Conservation (phyloP, 2,329 filamentous ascomycete species). For the Nigrospora oryzae region DNA sequence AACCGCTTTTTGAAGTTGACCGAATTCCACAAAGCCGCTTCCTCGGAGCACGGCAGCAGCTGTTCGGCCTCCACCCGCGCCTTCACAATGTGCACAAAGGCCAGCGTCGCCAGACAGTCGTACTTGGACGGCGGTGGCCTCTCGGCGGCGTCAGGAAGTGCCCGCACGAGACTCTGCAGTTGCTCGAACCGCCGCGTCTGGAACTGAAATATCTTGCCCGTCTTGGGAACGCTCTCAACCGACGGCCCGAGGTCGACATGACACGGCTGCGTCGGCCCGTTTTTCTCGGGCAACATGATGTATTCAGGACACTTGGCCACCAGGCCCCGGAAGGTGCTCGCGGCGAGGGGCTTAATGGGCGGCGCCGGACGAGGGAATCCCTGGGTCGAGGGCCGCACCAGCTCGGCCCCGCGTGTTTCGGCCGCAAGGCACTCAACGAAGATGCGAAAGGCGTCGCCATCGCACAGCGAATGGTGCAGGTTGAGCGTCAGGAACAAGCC, state of each 20-base stretch:
- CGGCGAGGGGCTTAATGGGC: conserved; percentile 5
- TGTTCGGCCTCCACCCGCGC: conserved; percentile 19
- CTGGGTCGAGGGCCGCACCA: conserved; percentile 18
- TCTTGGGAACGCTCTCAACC: conserved; percentile 21
- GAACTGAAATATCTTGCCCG: conserved; percentile 34
- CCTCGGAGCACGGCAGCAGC: conserved; percentile 8
- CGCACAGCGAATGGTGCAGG: conserved; percentile 32
- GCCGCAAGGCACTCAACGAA: conserved; percentile 30
- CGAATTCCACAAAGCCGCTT: conserved; percentile 26
- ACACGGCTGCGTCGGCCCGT: conserved; percentile 27
- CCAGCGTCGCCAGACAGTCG: conserved; percentile 27
- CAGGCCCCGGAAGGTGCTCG: conserved; percentile 12
- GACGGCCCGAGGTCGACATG: conserved; percentile 15
- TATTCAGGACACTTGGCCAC: conserved; percentile 29
- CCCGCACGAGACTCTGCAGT: conserved; percentile 17
- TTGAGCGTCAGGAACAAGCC: conserved; percentile 30
- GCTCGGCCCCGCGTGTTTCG: conserved; percentile 17
- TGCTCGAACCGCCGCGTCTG: conserved; percentile 19
- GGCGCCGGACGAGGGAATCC: conserved; percentile 10
- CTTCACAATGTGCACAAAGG: conserved; percentile 29
- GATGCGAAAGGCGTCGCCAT: conserved; percentile 28
- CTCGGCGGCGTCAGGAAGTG: conserved; percentile 8
- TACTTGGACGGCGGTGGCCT: conserved; percentile 28
- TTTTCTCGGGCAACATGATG: conserved; percentile 17
- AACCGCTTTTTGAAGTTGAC: conserved; percentile 32